Conservation (phyloP, 345 rosid species). For the Lumnitzera littorea region DNA sequence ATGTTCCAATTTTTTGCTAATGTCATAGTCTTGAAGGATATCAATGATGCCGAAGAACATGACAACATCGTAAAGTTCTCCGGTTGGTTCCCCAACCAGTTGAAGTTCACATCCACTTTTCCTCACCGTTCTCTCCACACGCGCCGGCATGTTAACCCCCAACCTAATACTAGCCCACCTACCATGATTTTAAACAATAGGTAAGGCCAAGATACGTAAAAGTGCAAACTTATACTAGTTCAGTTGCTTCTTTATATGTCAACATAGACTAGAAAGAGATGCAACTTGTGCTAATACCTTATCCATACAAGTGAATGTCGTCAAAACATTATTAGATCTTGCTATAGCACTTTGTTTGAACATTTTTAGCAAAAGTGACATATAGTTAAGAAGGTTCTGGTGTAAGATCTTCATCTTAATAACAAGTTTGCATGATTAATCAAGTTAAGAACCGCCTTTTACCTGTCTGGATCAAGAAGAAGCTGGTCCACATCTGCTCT, state of each 20-base stretch:
- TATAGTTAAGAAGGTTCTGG: neutral
- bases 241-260: no score
- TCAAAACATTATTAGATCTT: no score
- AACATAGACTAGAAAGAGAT: no score
- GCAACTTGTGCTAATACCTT: no score
- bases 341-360: no score
- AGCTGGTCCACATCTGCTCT: conserved; percentile 49
- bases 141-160: conserved; percentile 75
- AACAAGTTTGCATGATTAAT: neutral
- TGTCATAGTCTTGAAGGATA: conserved; percentile 89
- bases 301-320: no score
- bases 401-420: neutral
- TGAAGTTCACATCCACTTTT: conserved; percentile 43
- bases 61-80: conserved; percentile 68
- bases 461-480: conserved; percentile 45
- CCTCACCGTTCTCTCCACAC: conserved; percentile 65
- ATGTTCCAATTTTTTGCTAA: conserved; percentile 88
- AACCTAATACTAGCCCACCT: conserved; percentile 78
- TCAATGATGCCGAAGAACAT: conserved; percentile 87
- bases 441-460: neutral
- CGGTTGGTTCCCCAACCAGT: conserved; percentile 70
- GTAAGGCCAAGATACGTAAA: no score
- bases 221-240: no score
- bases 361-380: neutral
- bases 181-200: conserved; percentile 5